Conservation (phyloP, 75 land plant genomes). For the Pinus taeda region DNA sequence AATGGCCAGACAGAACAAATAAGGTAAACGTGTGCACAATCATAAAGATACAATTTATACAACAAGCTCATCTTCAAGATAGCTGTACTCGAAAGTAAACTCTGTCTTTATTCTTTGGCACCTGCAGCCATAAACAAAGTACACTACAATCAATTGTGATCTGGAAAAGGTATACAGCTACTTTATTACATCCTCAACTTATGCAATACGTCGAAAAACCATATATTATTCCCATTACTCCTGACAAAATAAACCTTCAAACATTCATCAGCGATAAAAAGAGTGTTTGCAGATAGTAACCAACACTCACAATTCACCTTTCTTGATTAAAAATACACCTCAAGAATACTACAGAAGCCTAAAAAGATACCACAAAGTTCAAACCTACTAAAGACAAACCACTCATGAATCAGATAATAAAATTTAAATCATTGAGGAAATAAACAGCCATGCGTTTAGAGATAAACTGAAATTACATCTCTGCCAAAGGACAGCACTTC, state of each 20-base stretch:
- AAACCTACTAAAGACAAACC: not conserved
- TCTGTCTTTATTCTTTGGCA: slow-evolving; percentile 95
- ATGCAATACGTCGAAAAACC: not conserved
- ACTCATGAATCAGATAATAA: not conserved
- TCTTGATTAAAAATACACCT: not conserved
- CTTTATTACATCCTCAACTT: not conserved
- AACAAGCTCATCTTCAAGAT: slow-evolving; percentile 94
- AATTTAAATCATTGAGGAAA: too few species aligned
- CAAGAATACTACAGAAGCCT: not conserved
- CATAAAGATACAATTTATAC: slow-evolving; percentile 29
- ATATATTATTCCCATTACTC: not conserved
- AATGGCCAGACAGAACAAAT: not conserved
- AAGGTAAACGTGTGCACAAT: not conserved
- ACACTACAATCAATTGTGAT: not conserved
- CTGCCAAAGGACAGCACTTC: too few species aligned
- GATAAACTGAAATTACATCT: too few species aligned
- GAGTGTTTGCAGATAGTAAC: not conserved
- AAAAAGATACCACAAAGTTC: not conserved
- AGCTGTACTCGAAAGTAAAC: slow-evolving; percentile 90
- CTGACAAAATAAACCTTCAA: too few species aligned
- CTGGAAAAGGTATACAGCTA: not conserved
- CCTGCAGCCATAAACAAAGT: slow-evolving; percentile 38
- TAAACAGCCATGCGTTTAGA: too few species aligned
- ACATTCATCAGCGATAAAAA: not conserved
- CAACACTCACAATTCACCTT: not conserved